These are phyloP conservation scores for Coniella lustricola DNA, from an alignment of 2,329 filamentous ascomycete species.

Conservation along the genomic window DNA sequence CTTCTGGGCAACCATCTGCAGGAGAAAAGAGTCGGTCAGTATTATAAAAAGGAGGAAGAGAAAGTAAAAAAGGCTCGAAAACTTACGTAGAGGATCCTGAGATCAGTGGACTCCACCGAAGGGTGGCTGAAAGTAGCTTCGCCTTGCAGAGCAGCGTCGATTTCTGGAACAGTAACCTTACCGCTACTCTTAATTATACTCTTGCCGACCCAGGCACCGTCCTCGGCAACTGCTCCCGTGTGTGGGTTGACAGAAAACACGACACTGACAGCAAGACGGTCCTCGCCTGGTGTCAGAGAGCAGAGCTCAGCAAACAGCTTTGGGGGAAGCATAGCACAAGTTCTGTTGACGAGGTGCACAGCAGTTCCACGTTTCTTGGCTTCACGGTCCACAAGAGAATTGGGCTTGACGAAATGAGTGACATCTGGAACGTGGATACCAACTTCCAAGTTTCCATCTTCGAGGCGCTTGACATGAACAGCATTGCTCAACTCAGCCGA, in stretches of 20 bases:
- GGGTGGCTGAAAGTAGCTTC: constrained; percentile 55
- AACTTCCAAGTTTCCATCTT: constrained; percentile 83
- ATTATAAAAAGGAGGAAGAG: too few relatives aligned
- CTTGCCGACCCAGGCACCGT: constrained; percentile 90
- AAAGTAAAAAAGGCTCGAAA: neutral
- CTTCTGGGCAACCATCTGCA: constrained; percentile 70
- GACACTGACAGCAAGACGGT: constrained; percentile 84
- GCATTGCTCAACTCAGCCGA: constrained; percentile 86
- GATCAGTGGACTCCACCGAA: constrained; percentile 63
- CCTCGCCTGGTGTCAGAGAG: constrained; percentile 78
- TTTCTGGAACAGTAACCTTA: constrained; percentile 76
- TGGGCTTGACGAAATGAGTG: constrained; percentile 92
- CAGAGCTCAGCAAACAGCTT: constrained; percentile 83
- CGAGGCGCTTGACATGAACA: constrained; percentile 78
- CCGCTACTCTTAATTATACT: constrained; percentile 86
- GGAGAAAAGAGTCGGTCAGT: too few relatives aligned
- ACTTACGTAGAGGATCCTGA: constrained; percentile 69
- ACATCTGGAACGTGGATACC: constrained; percentile 94
- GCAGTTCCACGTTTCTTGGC: constrained; percentile 96
- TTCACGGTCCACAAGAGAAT: constrained; percentile 91
- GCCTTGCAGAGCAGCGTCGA: constrained; percentile 72
- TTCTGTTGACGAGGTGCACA: constrained; percentile 86
- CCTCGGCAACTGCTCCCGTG: constrained; percentile 71
- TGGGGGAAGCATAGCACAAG: constrained; percentile 80
- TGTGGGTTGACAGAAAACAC: constrained; percentile 84